phyloP scores from a whole-genome alignment of 352 stramenopile genomes.

The Pythium dissotocum region DNA sequence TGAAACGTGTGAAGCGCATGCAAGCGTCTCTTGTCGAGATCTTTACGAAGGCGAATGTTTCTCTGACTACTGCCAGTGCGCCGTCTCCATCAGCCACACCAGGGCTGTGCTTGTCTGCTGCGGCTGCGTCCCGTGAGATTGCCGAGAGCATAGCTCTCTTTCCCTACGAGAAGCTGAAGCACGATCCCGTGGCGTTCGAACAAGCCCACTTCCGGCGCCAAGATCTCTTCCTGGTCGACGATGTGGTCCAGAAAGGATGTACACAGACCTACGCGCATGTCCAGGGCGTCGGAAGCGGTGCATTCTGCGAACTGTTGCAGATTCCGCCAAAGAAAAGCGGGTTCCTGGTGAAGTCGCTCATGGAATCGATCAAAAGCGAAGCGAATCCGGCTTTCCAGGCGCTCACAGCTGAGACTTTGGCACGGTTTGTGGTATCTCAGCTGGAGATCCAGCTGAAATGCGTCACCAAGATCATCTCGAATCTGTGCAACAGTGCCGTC shows the following conservation, averaged over 20 bases:
- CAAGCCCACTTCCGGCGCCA: slow-evolving; percentile 76
- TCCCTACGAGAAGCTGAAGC: slow-evolving; percentile 47
- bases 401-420: slow-evolving; percentile 53
- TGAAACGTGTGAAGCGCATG: slow-evolving; percentile 60
- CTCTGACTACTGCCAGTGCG: neutral
- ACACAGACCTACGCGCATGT: slow-evolving; percentile 50
- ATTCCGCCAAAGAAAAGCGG: slow-evolving; percentile 70
- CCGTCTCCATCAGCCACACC: neutral
- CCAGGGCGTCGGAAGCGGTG: slow-evolving; percentile 63
- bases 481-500: slow-evolving; percentile 68
- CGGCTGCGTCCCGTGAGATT: slow-evolving; percentile 54
- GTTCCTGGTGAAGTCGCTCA: slow-evolving; percentile 78
- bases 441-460: slow-evolving; percentile 60
- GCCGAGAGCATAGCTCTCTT: slow-evolving; percentile 57
- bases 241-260: slow-evolving; percentile 61
- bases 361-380: slow-evolving; percentile 79
- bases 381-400: slow-evolving; percentile 41
- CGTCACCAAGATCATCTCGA: slow-evolving; percentile 75
- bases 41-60: slow-evolving; percentile 40
- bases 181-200: slow-evolving; percentile 46
- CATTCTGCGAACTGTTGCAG: slow-evolving; percentile 51
- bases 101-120: slow-evolving; percentile 29
- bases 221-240: slow-evolving; percentile 80
- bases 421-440: slow-evolving; percentile 59
- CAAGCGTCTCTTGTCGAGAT: slow-evolving; percentile 52